Base-by-base conservation (phyloP, 2,329 filamentous ascomycete species). In the Nemania sp. region DNA sequence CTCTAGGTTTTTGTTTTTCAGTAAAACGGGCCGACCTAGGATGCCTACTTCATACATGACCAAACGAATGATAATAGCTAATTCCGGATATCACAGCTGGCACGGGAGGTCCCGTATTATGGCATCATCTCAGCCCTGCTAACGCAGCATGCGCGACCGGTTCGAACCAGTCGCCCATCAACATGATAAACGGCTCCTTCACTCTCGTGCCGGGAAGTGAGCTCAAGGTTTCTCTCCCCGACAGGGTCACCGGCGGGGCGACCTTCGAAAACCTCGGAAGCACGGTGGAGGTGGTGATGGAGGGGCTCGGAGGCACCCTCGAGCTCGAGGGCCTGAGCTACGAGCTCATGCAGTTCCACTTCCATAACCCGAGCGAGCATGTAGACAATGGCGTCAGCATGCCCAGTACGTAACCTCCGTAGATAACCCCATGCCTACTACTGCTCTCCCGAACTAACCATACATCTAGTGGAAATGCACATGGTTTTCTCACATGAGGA, bases 241-340 rank as follows among this genome's bases (percentile, higher is more conserved):
- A 75, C 68, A 73, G 75, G 48, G 17, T 60, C 20, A 69, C 70
- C 17, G 73, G 75, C 46, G 79, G 75, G 6, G 78, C 80, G 49
- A 75, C 78, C 39, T 83, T 86, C 57, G 81, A 85, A 73, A 86
- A 87, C 71, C 76, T 85, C 11, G 83, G 83, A 48, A 82, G 81
- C 25, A 86, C 83, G 0, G 78, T 87, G 54, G 81, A 86, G 74
- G 79, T 84, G 58, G 74, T 85, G 32, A 80, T 81, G 58, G 79
- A 81, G 63, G 81, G 79, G 11, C 61, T 69, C 25, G 76, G 75
- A 2, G 76, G 74, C 51, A 71, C 68, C 1, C 71, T 78, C 39
- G 66, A 68, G 7, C 66, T 78, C 15, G 72, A 71, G 47, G 75
- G 72, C 40, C 71, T 69, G 51, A 65, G 68, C 15, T 81, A 76